Conservation (phyloP, 2,329 filamentous ascomycete species). For the Talaromyces sp. region DNA sequence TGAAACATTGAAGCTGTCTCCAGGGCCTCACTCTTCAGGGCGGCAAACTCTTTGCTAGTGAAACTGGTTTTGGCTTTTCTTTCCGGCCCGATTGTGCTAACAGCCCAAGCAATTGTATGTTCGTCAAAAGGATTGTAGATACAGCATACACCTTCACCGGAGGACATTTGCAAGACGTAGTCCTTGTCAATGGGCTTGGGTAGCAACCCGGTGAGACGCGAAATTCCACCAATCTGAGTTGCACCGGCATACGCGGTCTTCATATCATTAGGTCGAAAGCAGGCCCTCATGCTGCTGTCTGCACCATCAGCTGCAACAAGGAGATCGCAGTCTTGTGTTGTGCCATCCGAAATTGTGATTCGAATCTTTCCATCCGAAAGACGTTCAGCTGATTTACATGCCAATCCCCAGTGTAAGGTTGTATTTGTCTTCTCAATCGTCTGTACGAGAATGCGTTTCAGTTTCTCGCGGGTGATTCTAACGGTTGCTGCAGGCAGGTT, state of each 20-base stretch:
- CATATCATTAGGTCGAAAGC: conserved; percentile 39
- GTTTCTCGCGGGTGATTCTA: conserved; percentile 1
- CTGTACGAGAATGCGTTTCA: conserved; percentile 10
- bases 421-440: background rate
- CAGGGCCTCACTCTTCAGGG: conserved; percentile 1
- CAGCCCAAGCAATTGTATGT: conserved; percentile 40
- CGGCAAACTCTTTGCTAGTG: background rate
- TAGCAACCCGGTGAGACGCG: conserved; percentile 32
- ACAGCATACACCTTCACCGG: conserved; percentile 39
- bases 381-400: conserved; percentile 12
- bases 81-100: conserved; percentile 31
- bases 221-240: conserved; percentile 39
- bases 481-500: conserved; percentile 7
- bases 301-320: conserved; percentile 48
- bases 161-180: conserved; percentile 40
- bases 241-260: conserved; percentile 38
- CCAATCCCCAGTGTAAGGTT: background rate
- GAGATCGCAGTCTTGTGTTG: conserved; percentile 37
- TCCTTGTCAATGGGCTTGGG: conserved; percentile 32
- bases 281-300: conserved; percentile 40
- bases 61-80: background rate
- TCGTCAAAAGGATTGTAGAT: conserved; percentile 46
- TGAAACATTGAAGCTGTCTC: conserved; percentile 34
- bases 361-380: conserved; percentile 12
- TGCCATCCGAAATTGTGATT: conserved; percentile 39